These are phyloP conservation scores for Mortierella sp. DNA, from an alignment of 371 early-diverging fungal species.

Conservation along the genomic window DNA sequence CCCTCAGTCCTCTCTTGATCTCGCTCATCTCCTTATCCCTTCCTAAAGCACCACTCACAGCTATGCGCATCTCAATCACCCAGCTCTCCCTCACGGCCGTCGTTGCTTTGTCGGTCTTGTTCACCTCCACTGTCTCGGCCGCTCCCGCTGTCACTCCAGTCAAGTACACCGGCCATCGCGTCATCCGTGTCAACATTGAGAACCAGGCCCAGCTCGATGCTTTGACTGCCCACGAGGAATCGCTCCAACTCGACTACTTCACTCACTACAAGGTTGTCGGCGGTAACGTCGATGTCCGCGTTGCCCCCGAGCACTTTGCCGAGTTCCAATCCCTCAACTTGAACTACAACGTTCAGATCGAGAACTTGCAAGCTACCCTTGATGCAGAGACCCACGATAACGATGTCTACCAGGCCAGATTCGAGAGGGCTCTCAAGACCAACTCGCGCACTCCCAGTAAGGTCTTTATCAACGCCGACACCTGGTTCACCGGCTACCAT, in stretches of 20 bases:
- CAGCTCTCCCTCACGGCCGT: conserved; percentile 22
- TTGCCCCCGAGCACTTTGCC: conserved; percentile 35
- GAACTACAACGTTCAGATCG: conserved; percentile 31
- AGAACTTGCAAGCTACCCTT: conserved; percentile 36
- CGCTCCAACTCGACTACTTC: conserved; percentile 44
- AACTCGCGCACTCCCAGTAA: background rate
- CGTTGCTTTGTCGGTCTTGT: conserved; percentile 14
- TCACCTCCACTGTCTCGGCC: conserved; percentile 13
- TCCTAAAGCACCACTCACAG: background rate
- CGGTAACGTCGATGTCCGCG: conserved; percentile 39
- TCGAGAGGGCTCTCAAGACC: conserved; percentile 20
- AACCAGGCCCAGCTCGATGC: conserved; percentile 36
- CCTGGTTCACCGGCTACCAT: conserved; percentile 52
- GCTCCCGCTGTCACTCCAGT: background rate
- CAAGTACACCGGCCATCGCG: conserved; percentile 25
- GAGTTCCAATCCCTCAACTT: conserved; percentile 36
- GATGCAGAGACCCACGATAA: conserved; percentile 34
- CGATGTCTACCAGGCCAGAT: conserved; percentile 19
- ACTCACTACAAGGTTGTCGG: conserved; percentile 53
- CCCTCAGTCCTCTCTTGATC: background rate
- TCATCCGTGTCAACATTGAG: conserved; percentile 40
- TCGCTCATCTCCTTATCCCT: background rate
- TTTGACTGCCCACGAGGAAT: conserved; percentile 35
- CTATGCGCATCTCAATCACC: conserved; percentile 6
- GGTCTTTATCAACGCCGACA: conserved; percentile 1